Conservation (phyloP, 2,329 filamentous ascomycete species). For the Verticillium isaacii region DNA sequence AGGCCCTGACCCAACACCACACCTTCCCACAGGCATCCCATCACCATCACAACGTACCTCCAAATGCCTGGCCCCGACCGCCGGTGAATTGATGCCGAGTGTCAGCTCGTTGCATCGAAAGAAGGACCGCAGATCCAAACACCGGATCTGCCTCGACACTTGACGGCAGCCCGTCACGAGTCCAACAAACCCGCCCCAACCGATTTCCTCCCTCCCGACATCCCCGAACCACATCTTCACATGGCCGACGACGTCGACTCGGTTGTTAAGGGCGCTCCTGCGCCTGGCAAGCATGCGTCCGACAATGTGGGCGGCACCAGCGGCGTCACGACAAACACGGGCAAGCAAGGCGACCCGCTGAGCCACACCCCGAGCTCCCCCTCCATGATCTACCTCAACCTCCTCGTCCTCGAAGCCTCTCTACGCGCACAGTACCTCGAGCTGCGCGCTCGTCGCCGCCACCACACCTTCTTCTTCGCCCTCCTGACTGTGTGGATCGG, state of each 20-base stretch:
- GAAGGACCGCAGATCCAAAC: not conserved
- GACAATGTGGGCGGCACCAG: constrained; percentile 25
- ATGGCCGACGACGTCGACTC: constrained; percentile 72
- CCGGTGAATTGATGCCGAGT: not conserved
- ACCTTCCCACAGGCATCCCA: not conserved
- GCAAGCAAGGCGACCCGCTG: constrained; percentile 60
- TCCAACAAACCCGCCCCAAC: not conserved
- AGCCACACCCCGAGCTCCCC: constrained; percentile 82
- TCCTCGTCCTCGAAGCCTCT: constrained; percentile 92
- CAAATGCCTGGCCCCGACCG: not conserved
- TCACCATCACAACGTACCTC: not conserved
- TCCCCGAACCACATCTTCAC: not conserved
- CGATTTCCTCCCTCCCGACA: not conserved
- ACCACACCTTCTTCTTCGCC: constrained; percentile 88
- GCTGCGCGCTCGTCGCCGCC: constrained; percentile 78
- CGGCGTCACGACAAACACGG: constrained; percentile 37
- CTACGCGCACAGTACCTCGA: constrained; percentile 90
- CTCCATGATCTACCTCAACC: constrained; percentile 95
- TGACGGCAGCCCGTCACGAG: not conserved
- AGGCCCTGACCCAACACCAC: not conserved
- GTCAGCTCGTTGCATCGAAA: not conserved
- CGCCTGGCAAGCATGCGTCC: constrained; percentile 48
- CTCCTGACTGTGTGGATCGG: constrained; percentile 75
- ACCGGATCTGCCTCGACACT: not conserved
- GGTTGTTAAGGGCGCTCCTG: constrained; percentile 84